These are phyloP conservation scores for Alternaria arborescens DNA, from an alignment of 2,329 filamentous ascomycete species.

Conservation along the genomic window DNA sequence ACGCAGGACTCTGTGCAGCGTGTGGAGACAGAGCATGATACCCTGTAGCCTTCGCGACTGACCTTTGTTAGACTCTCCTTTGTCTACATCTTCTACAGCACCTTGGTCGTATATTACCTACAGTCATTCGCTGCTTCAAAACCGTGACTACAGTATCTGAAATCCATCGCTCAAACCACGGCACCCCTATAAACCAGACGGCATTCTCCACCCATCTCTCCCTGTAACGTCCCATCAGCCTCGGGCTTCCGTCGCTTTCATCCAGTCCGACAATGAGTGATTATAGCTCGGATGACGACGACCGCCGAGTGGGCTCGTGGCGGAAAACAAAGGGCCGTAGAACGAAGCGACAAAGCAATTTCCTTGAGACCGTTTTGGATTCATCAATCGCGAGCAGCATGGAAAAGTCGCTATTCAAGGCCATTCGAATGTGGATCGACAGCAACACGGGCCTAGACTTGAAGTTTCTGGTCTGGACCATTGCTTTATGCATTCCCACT, in stretches of 20 bases:
- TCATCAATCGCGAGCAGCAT: too few relatives aligned
- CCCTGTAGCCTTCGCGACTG: background rate
- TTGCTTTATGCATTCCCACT: too few relatives aligned
- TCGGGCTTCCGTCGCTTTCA: background rate
- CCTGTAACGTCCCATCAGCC: background rate
- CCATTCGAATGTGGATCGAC: too few relatives aligned
- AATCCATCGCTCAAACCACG: too few relatives aligned
- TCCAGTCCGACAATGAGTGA: background rate
- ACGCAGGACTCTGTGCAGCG: background rate
- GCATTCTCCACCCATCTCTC: background rate
- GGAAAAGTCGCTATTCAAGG: too few relatives aligned
- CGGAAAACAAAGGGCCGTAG: background rate
- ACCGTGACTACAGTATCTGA: too few relatives aligned
- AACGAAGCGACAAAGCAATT: background rate
- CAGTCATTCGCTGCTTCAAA: background rate
- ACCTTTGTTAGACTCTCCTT: background rate
- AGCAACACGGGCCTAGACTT: too few relatives aligned
- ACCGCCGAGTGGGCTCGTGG: background rate
- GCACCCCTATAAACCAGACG: too few relatives aligned
- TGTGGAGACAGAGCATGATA: background rate
- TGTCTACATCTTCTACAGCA: background rate
- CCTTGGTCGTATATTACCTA: background rate
- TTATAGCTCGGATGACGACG: background rate
- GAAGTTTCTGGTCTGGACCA: too few relatives aligned
- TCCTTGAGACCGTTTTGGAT: too few relatives aligned